phyloP scores from a whole-genome alignment of 352 stramenopile species.

The Phytopythium vexans region DNA sequence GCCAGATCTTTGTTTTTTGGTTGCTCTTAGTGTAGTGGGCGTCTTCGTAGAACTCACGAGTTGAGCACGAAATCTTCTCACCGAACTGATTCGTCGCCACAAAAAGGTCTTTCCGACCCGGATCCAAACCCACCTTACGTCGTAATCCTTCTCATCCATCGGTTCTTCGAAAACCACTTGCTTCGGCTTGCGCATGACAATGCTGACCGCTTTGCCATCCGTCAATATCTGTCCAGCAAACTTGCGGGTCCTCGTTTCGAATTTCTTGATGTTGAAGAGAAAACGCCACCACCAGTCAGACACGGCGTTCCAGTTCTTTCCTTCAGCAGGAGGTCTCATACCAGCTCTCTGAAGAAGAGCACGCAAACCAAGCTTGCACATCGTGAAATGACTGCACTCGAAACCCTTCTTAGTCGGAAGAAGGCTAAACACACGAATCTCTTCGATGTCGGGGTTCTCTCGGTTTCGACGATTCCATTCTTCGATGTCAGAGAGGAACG shows the following conservation, averaged over 20 bases:
- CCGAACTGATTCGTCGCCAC: constrained; percentile 9
- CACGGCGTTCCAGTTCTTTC: constrained; percentile 2
- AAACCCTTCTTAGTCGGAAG: constrained; percentile 14
- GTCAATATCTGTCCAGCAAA: constrained; percentile 7
- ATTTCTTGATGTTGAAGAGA: constrained; percentile 11
- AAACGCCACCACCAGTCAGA: not conserved
- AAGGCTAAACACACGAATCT: constrained; percentile 9
- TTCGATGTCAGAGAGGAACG: no score
- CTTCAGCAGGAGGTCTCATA: not conserved
- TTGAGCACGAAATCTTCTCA: constrained; percentile 8
- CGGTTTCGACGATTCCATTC: no score
- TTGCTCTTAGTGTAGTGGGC: constrained; percentile 9
- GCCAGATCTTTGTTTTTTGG: constrained; percentile 13
- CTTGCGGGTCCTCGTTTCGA: constrained; percentile 2
- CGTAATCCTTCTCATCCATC: constrained; percentile 1
- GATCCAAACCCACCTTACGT: constrained; percentile 9
- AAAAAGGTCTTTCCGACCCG: constrained; percentile 9
- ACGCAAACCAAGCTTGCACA: constrained; percentile 5
- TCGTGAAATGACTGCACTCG: constrained; percentile 17
- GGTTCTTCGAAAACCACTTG: not conserved
- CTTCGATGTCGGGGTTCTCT: no score
- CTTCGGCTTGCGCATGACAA: constrained; percentile 12
- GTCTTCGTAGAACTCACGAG: constrained; percentile 10
- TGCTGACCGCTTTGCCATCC: constrained; percentile 9
- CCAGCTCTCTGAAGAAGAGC: constrained; percentile 5